A percentile compares a stretch with the other conserved stretches of the same genome.
Conservation (phyloP, 805 yeast genomes). For the Candida maris region DNA sequence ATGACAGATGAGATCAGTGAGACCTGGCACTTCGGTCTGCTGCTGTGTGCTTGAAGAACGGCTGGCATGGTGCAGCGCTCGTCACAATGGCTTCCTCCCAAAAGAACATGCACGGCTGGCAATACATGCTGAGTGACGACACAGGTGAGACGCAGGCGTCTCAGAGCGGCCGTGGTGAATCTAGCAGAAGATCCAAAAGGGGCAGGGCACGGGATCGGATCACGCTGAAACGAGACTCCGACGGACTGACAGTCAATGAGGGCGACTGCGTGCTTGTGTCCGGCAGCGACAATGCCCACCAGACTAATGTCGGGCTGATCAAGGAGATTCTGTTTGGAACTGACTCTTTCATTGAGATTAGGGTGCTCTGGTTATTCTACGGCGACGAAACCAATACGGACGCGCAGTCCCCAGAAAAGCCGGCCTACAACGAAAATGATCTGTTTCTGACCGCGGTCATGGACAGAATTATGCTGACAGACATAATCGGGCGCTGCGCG, state of each 20-base stretch:
- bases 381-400: conserved; percentile 36
- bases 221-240: conserved; percentile 39
- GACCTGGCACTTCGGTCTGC: too few species aligned
- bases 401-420: conserved; percentile 25
- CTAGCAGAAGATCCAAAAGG: conserved; percentile 24
- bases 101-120: conserved; percentile 37
- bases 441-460: conserved; percentile 51
- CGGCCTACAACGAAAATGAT: conserved; percentile 38
- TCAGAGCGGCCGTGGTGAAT: too few species aligned
- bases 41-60: too few species aligned
- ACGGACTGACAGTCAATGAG: conserved; percentile 44
- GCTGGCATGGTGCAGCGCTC: not conserved
- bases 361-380: conserved; percentile 46
- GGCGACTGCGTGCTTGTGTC: conserved; percentile 51
- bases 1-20: too few species aligned
- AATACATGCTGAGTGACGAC: conserved; percentile 15
- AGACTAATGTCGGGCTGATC: conserved; percentile 44
- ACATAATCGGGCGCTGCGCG: conserved; percentile 42
- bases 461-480: conserved; percentile 39
- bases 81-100: conserved; percentile 24
- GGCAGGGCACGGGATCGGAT: conserved; percentile 16
- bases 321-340: conserved; percentile 51
- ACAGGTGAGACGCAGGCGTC: conserved; percentile 3
- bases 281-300: conserved; percentile 26
- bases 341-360: conserved; percentile 43